Evolutionary conservation across 139 green algal genomes (phyloP), one percentile per base, ranked within the genome.

Genomic region (Chlorokybus atmophyticus): DNA sequence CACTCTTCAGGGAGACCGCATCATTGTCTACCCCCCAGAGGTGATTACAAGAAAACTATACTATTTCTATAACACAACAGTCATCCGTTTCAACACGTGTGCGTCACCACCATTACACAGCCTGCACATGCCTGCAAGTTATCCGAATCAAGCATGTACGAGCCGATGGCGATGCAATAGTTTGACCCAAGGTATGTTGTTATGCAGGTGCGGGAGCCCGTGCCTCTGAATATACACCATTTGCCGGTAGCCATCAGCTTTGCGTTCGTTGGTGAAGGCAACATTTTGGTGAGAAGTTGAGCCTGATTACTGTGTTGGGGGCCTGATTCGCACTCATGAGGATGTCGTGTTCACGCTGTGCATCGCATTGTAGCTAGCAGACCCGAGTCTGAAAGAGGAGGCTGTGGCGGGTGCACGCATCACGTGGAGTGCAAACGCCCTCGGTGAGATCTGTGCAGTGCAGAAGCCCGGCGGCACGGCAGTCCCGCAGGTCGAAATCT

Each of bases 221-320:
- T 89, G 39, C 80, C 85, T 3, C 82, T 95, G 35, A 86, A 66
- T 38, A 70, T 95, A 28, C 87, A 95, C 73, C 86, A 93, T 62
- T 67, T 85, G 26, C 87, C 87, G 0, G 49, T 95, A 25, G 67
- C 79, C 1, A 50, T 91, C 49, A 85, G 76, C 2, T 89, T 93
- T 61, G 84, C 72, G 1, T 72, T 87, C 21, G 93, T 89, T 62
- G 66, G 80, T 68, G 82, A 85, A 40, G 19, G 59, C 2, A 32
- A 51, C 19, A 5, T 57, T 14, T 40, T 54, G 19, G 30, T 52
- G 19, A 44, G 38, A 44, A 14, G 14, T 17, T 44, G n/a, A n/a
- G n/a, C n/a, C n/a, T n/a, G n/a, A 17, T 44, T 14, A 21, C 14
- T 44, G 38, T 44, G 38, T 44, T 14, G 14, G 38, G 14, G 38